Conservation (phyloP, 768 basidiomycete species). For the Tricholoma sp. region DNA sequence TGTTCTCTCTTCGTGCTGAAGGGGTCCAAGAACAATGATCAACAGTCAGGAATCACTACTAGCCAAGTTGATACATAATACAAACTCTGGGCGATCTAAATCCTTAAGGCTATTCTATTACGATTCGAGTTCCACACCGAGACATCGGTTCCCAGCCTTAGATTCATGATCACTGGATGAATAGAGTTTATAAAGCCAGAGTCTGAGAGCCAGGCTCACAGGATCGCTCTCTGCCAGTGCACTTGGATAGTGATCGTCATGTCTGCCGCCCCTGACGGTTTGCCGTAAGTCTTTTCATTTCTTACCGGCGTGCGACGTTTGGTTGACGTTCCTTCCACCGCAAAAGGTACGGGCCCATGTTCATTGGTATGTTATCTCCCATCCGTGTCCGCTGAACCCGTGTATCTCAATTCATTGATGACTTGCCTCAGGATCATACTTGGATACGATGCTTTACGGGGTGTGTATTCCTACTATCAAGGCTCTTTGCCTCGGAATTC, state of each 20-base stretch:
- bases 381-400: not conserved
- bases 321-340: not conserved
- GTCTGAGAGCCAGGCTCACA: too few relatives aligned
- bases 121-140: too few relatives aligned
- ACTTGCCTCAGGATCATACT: slow-evolving; percentile 7
- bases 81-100: too few relatives aligned
- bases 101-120: too few relatives aligned
- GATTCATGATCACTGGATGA: too few relatives aligned
- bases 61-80: too few relatives aligned
- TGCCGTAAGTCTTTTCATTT: not conserved
- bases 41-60: too few relatives aligned
- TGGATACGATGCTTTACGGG: slow-evolving; percentile 27
- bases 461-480: slow-evolving; percentile 24
- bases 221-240: too few relatives aligned
- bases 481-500: not conserved
- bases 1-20: too few relatives aligned
- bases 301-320: not conserved
- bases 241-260: not conserved
- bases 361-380: not conserved
- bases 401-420: not conserved
- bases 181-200: too few relatives aligned
- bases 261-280: not conserved
- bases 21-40: too few relatives aligned
- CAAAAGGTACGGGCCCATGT: not conserved
- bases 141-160: too few relatives aligned